These are phyloP conservation scores for Coemansia sp. DNA, from an alignment of 192 early-diverging fungal species.

Conservation along the genomic window DNA sequence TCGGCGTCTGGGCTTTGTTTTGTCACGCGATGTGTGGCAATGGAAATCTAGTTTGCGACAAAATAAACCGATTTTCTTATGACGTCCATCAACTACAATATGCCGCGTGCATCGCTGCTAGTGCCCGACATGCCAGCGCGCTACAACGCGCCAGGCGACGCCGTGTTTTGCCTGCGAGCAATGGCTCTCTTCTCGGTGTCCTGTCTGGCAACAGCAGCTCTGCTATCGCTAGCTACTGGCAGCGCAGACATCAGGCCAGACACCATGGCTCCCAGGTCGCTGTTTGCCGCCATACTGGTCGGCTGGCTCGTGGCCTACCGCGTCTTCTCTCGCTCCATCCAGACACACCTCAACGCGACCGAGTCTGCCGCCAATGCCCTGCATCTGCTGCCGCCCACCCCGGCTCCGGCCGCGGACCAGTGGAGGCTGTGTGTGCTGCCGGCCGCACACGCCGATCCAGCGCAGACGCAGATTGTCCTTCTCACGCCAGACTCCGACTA, in stretches of 20 bases:
- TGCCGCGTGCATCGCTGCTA: slow-evolving; percentile 40
- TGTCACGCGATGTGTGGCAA: no score
- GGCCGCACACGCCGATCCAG: neutral
- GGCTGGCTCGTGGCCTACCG: slow-evolving; percentile 47
- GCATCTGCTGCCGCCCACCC: neutral
- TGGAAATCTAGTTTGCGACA: no score
- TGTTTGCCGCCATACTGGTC: slow-evolving; percentile 48
- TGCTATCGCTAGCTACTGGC: slow-evolving; percentile 41
- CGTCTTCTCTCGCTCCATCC: slow-evolving; percentile 41
- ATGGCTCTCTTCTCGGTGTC: slow-evolving; percentile 28
- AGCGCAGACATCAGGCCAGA: slow-evolving; percentile 43
- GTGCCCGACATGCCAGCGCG: slow-evolving; percentile 44
- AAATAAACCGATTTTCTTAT: no score
- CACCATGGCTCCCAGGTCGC: slow-evolving; percentile 28
- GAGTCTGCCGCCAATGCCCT: slow-evolving; percentile 21
- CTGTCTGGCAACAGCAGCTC: slow-evolving; percentile 24
- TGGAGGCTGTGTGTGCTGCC: slow-evolving; percentile 45
- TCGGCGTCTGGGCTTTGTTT: no score
- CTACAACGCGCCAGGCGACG: slow-evolving; percentile 50
- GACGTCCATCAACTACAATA: neutral
- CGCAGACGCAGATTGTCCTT: slow-evolving; percentile 15
- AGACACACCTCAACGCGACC: slow-evolving; percentile 42
- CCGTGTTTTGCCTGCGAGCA: slow-evolving; percentile 38
- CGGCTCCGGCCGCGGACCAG: slow-evolving; percentile 8
- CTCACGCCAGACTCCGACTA: slow-evolving; percentile 40